These are phyloP conservation scores for Boletus reticulatus DNA, from an alignment of 768 basidiomycete species.

Conservation along the genomic window DNA sequence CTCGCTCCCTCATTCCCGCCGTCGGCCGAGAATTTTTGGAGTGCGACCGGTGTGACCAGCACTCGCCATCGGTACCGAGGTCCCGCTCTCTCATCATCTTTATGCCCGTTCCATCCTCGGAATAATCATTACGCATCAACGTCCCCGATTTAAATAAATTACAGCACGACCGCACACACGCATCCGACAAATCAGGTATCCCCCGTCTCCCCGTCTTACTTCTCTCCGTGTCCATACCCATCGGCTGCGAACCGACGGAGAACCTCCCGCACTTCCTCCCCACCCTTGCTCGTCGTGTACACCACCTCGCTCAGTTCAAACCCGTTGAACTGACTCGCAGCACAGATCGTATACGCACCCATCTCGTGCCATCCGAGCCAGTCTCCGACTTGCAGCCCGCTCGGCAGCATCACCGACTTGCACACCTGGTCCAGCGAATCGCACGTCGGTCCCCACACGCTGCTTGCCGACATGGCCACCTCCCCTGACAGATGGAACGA, in stretches of 20 bases:
- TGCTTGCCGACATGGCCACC: constrained; percentile 51
- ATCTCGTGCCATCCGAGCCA: constrained; percentile 98
- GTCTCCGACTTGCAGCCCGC: constrained; percentile 81
- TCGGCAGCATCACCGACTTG: constrained; percentile 58
- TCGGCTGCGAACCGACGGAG: constrained; percentile 49
- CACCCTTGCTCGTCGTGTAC: constrained; percentile 68
- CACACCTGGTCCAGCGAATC: constrained; percentile 95
- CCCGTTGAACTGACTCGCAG: constrained; percentile 94
- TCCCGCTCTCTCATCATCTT: not conserved
- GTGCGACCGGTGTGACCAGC: not conserved
- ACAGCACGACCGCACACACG: constrained; percentile 8
- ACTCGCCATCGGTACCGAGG: constrained; percentile 10
- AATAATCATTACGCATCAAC: constrained; percentile 13
- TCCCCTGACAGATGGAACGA: constrained; percentile 47
- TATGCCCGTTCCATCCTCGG: not conserved
- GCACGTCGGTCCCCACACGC: constrained; percentile 98
- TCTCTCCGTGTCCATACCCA: constrained; percentile 36
- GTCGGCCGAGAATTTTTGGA: constrained; percentile 7
- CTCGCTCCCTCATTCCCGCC: constrained; percentile 4
- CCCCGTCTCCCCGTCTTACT: not conserved
- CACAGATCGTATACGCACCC: constrained; percentile 99
- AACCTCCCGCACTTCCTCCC: constrained; percentile 49
- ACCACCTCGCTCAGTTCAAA: constrained; percentile 78
- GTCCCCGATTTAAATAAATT: constrained; percentile 12
- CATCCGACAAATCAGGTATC: not conserved